Conservation (phyloP, 2,329 filamentous ascomycete genomes). For the Penicillium sp. region DNA sequence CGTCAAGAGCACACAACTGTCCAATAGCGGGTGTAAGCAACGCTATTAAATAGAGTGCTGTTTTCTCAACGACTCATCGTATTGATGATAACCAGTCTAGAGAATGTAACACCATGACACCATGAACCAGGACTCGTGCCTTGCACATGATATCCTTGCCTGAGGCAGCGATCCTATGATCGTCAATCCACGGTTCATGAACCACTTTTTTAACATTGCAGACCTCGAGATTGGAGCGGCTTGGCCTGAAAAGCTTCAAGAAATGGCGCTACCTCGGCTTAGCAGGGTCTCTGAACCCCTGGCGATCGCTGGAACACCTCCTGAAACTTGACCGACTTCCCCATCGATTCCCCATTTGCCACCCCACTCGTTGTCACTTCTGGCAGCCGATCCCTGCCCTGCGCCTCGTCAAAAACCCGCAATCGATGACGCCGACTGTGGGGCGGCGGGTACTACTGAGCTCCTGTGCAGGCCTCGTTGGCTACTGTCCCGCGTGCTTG, state of each 20-base stretch:
- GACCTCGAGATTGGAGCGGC: neutral
- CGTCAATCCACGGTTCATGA: conserved; percentile 2
- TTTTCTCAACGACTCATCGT: neutral
- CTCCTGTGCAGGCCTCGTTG: conserved; percentile 18
- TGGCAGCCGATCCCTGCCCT: conserved; percentile 20
- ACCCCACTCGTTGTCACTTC: conserved; percentile 3
- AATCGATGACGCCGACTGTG: conserved; percentile 25
- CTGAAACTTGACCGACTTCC: conserved; percentile 5
- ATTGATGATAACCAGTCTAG: neutral
- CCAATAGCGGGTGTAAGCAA: neutral
- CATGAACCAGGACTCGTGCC: neutral
- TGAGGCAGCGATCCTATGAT: neutral
- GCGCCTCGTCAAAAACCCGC: conserved; percentile 11
- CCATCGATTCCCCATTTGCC: neutral
- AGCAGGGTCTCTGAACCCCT: neutral
- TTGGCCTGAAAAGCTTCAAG: neutral
- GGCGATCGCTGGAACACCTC: conserved; percentile 9
- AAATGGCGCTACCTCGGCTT: neutral
- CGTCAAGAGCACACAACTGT: neutral
- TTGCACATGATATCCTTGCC: neutral
- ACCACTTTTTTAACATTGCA: neutral
- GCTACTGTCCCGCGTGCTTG: conserved; percentile 22
- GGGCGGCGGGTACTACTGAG: conserved; percentile 15
- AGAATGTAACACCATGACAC: neutral
- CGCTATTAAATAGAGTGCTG: neutral